Percentiles rank a stretch among this genome's conserved stretches.
phyloP scores from a whole-genome alignment of 495 filamentous ascomycete species.

The Penicillium odoratum region DNA sequence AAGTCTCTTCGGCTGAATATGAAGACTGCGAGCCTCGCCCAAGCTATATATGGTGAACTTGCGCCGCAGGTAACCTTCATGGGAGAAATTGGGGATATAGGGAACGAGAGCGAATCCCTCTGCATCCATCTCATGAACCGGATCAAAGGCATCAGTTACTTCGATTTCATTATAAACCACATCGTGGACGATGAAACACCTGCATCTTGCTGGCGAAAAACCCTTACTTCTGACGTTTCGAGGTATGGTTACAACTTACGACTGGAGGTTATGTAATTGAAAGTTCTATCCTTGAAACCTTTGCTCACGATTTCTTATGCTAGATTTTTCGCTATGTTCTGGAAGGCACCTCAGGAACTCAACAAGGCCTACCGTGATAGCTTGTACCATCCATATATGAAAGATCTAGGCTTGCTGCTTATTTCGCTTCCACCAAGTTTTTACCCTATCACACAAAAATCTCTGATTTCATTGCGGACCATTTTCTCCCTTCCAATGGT shows the following conservation, averaged over 20 bases:
- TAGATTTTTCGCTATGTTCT: conserved; percentile 38
- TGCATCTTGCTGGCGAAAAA: neutral
- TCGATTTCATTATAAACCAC: neutral
- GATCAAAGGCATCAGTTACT: neutral
- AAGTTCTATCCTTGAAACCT: no score
- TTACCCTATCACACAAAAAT: conserved; percentile 27
- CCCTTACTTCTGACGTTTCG: neutral
- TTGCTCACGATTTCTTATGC: conserved; percentile 7
- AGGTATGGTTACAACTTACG: neutral
- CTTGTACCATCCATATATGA: conserved; percentile 22
- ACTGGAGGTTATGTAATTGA: neutral
- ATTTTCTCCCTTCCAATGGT: conserved; percentile 43
- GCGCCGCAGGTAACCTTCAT: conserved; percentile 11
- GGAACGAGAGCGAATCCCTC: neutral
- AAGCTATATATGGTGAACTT: conserved; percentile 31
- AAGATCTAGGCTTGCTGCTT: conserved; percentile 20
- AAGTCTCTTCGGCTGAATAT: conserved; percentile 29
- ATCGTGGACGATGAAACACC: neutral
- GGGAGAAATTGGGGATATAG: neutral
- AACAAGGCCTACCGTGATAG: conserved; percentile 23
- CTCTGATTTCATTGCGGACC: conserved; percentile 25
- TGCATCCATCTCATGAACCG: neutral
- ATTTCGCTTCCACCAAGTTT: neutral
- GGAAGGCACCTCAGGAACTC: conserved; percentile 34
- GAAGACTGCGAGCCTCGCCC: conserved; percentile 29